phyloP scores from a whole-genome alignment of 768 basidiomycete species.

The Ramaria sp. region DNA sequence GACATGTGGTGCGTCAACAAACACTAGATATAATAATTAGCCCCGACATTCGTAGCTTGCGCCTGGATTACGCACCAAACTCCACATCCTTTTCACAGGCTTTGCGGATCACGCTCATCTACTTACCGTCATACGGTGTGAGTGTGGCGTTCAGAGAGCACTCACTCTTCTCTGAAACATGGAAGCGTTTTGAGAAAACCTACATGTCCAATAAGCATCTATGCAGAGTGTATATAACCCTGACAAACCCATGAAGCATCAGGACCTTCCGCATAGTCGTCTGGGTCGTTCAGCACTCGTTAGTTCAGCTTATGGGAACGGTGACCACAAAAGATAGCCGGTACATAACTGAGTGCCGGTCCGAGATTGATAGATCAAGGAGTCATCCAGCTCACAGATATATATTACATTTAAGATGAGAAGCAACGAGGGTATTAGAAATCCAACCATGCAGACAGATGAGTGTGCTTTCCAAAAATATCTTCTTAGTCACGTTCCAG shows the following conservation, averaged over 20 bases:
- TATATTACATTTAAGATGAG: too few relatives aligned
- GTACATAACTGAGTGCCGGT: too few relatives aligned
- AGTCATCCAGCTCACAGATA: too few relatives aligned
- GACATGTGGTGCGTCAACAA: constrained; percentile 60
- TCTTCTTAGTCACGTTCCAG: background rate
- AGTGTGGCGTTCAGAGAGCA: background rate
- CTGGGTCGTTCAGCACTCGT: too few relatives aligned
- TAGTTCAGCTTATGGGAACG: too few relatives aligned
- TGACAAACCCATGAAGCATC: constrained; percentile 34
- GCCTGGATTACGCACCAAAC: constrained; percentile 33
- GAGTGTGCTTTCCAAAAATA: too few relatives aligned
- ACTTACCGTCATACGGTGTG: too few relatives aligned
- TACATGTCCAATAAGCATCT: constrained; percentile 16
- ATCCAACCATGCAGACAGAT: too few relatives aligned
- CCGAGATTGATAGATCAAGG: too few relatives aligned
- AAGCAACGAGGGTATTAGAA: too few relatives aligned
- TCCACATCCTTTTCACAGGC: constrained; percentile 54
- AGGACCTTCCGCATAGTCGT: constrained; percentile 23
- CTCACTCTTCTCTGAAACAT: constrained; percentile 66
- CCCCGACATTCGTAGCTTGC: background rate
- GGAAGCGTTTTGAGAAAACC: constrained; percentile 61
- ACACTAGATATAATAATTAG: constrained; percentile 35
- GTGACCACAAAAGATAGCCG: too few relatives aligned
- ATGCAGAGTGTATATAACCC: background rate
- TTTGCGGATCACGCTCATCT: constrained; percentile 69